phyloP scores from a whole-genome alignment of 805 yeast genomes.

The Cyberlindnera suaveolens region DNA sequence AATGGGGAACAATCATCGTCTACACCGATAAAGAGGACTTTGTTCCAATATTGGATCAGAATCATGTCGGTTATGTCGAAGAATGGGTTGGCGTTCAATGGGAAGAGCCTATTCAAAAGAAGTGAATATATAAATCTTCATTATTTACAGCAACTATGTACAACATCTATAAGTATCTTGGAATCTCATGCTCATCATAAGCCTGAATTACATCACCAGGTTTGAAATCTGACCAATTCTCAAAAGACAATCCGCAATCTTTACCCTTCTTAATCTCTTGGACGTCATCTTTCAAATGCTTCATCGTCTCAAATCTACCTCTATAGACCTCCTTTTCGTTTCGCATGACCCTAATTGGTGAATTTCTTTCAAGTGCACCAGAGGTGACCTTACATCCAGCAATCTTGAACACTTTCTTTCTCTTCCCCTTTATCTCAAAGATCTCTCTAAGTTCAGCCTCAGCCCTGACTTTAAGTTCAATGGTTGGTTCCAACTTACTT shows the following conservation, averaged over 20 bases:
- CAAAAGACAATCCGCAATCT: constrained; percentile 84
- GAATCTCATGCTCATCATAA: constrained; percentile 57
- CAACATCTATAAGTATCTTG: constrained; percentile 35
- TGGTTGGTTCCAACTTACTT: constrained; percentile 53
- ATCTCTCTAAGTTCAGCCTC: constrained; percentile 65
- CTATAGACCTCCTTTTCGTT: constrained; percentile 39
- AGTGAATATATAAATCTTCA: not conserved
- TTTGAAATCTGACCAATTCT: constrained; percentile 58
- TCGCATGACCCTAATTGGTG: constrained; percentile 53
- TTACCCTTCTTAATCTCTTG: constrained; percentile 73
- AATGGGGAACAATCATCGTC: constrained; percentile 92
- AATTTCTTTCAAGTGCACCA: constrained; percentile 61
- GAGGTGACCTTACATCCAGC: constrained; percentile 83
- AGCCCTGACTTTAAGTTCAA: constrained; percentile 59
- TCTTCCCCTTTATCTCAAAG: constrained; percentile 60
- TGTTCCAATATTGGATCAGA: constrained; percentile 48
- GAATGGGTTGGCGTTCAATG: constrained; percentile 86
- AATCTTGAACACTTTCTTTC: constrained; percentile 48
- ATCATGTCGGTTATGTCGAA: constrained; percentile 72
- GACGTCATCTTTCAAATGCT: constrained; percentile 77
- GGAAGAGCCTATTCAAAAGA: constrained; percentile 41
- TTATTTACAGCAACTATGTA: constrained; percentile 3
- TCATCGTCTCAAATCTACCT: constrained; percentile 68
- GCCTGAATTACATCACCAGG: constrained; percentile 74
- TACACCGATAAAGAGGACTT: constrained; percentile 70